Base-by-base conservation (phyloP, 106 monocot species). In the Amphibolis antarctica region DNA sequence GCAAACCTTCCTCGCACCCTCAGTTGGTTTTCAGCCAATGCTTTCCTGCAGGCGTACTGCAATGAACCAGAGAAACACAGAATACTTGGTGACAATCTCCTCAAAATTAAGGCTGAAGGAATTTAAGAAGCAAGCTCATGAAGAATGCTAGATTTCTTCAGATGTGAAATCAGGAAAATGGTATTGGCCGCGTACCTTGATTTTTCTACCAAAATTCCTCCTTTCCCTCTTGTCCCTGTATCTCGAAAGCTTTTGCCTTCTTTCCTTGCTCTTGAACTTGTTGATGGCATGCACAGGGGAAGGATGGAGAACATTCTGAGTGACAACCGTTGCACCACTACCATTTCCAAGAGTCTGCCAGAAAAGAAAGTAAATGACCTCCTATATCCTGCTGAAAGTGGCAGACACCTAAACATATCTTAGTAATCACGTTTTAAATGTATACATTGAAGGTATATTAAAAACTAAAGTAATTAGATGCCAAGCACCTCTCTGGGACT, bases 161-260 rank as follows among this genome's bases (percentile, higher is more conserved):
- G n/a, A n/a, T n/a, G n/a, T n/a, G n/a, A n/a, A n/a, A n/a, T n/a
- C n/a, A n/a, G 36, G 7, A 36, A 36, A 7, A 36, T 36, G 36
- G 36, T 7, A 7, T 36, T 11, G 1, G 36, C 36, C 7, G 19
- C 7, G 12, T 74, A 85, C 84, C 80, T 85, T 85, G 60, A 85
- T 85, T 53, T 80, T 85, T 43, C 80, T 80, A 59, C 64, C 77
- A 42, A 85, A 85, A 47, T 85, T 85, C 60, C 84, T 70, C 62
- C 66, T 80, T 27, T 53, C 66, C 64, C 78, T 85, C 65, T 85
- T 85, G 68, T 75, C 75, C 65, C 70, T 75, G 65, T 80, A 85
- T 68, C 84, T 85, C 0, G 75, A 80, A 60, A 85, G 74, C 63
- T 80, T 77, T 50, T 80, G 66, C 29, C 53, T 69, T 53, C 86